These are phyloP conservation scores for Neopestalotiopsis sp. DNA, from an alignment of 2,329 filamentous ascomycete genomes.

Conservation along the genomic window DNA sequence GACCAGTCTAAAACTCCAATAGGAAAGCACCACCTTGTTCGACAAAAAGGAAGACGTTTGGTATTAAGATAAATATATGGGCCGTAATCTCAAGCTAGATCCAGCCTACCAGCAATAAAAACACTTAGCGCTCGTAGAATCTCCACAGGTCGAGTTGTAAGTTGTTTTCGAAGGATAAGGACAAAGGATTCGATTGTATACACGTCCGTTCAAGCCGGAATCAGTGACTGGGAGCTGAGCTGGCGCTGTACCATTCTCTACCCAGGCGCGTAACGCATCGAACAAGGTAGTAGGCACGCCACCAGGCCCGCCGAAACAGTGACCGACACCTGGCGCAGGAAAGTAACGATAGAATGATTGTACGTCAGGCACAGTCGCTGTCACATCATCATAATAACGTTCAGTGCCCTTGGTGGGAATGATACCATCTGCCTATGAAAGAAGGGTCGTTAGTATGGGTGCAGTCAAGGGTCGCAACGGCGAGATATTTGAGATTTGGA, in stretches of 20 bases:
- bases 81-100: too few relatives aligned
- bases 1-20: too few relatives aligned
- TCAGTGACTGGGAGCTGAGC: slow-evolving; percentile 7
- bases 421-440: not conserved
- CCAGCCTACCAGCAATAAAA: too few relatives aligned
- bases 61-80: too few relatives aligned
- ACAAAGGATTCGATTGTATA: not conserved
- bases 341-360: slow-evolving; percentile 7
- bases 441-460: too few relatives aligned
- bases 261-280: not conserved
- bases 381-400: not conserved
- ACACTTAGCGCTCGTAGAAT: not conserved
- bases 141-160: not conserved
- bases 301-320: slow-evolving; percentile 10
- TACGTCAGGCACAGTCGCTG: not conserved
- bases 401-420: not conserved
- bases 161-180: not conserved
- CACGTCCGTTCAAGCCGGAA: not conserved
- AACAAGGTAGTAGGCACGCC: slow-evolving; percentile 6
- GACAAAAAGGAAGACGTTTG: too few relatives aligned
- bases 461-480: not conserved
- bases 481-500: too few relatives aligned
- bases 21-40: too few relatives aligned
- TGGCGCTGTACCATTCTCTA: slow-evolving; percentile 11
- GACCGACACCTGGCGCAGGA: not conserved